These are phyloP conservation scores for Leptosphaerulina australis DNA, from an alignment of 2,329 filamentous ascomycete genomes.

Conservation along the genomic window DNA sequence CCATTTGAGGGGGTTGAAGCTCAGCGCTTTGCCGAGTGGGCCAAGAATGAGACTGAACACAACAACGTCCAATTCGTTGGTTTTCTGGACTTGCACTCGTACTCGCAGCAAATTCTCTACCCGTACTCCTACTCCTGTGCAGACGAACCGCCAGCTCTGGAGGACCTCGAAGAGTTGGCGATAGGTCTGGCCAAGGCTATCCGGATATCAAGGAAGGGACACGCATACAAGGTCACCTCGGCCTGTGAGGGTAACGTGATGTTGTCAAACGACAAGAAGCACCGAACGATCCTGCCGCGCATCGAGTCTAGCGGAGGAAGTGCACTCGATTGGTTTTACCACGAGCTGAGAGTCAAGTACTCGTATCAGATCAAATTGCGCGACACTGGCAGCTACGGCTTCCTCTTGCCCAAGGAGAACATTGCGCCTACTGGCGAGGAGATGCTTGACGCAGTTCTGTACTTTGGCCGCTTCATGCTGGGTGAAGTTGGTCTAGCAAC, in stretches of 20 bases:
- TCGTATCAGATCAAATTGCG: constrained; percentile 94
- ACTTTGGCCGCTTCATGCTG: constrained; percentile 80
- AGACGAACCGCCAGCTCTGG: constrained; percentile 78
- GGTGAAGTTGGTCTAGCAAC: constrained; percentile 47
- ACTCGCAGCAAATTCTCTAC: constrained; percentile 92
- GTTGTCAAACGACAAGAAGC: constrained; percentile 39
- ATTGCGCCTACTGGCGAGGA: constrained; percentile 92
- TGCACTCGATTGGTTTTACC: constrained; percentile 94
- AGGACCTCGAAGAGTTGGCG: constrained; percentile 90
- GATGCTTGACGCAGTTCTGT: constrained; percentile 79
- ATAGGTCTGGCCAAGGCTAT: constrained; percentile 89
- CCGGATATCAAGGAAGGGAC: constrained; percentile 75
- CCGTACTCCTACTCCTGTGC: constrained; percentile 88
- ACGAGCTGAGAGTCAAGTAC: constrained; percentile 79
- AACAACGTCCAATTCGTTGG: constrained; percentile 79
- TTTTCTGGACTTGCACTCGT: constrained; percentile 89
- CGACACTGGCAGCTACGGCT: constrained; percentile 93
- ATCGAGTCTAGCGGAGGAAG: constrained; percentile 82
- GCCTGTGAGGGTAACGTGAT: constrained; percentile 82
- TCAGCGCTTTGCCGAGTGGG: constrained; percentile 77
- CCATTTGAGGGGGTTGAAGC: constrained; percentile 87
- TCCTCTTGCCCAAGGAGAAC: constrained; percentile 82
- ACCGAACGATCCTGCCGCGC: constrained; percentile 52
- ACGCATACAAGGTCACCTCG: constrained; percentile 70
- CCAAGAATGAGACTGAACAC: constrained; percentile 73